Conservation (phyloP, 2,329 filamentous ascomycete species). For the Trichoderma asperellum region DNA sequence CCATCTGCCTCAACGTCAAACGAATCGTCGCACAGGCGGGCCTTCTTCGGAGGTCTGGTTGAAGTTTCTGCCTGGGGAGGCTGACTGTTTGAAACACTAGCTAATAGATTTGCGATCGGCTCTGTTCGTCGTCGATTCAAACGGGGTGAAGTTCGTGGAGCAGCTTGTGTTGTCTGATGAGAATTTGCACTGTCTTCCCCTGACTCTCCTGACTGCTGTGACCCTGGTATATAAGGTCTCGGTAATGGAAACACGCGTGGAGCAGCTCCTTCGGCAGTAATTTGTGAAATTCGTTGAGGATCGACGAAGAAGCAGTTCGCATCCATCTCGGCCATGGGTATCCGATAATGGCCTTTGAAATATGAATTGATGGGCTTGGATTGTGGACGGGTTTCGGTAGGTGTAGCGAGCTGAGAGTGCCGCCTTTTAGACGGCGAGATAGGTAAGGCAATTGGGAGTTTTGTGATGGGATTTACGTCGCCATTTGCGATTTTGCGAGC, state of each 20-base stretch:
- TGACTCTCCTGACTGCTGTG: slow-evolving; percentile 32
- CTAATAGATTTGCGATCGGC: slow-evolving; percentile 52
- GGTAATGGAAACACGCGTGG: slow-evolving; percentile 63
- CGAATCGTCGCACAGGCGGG: slow-evolving; percentile 55
- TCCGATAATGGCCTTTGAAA: slow-evolving; percentile 55
- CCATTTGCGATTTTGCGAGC: slow-evolving; percentile 77
- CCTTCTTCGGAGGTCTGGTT: slow-evolving; percentile 58
- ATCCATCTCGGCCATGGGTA: slow-evolving; percentile 66
- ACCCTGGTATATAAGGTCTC: slow-evolving; percentile 57
- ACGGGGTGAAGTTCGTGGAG: slow-evolving; percentile 44
- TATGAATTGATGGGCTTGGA: slow-evolving; percentile 59
- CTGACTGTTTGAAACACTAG: slow-evolving; percentile 33
- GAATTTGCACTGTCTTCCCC: slow-evolving; percentile 24
- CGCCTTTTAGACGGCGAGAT: slow-evolving; percentile 49
- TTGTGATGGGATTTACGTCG: slow-evolving; percentile 88
- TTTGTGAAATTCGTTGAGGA: slow-evolving; percentile 50
- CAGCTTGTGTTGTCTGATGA: slow-evolving; percentile 28
- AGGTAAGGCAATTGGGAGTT: slow-evolving; percentile 60
- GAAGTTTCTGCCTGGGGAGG: slow-evolving; percentile 33
- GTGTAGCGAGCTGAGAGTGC: slow-evolving; percentile 44
- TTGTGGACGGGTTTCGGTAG: slow-evolving; percentile 35
- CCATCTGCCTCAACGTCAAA: slow-evolving; percentile 39
- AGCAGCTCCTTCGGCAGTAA: slow-evolving; percentile 54
- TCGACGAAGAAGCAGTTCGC: slow-evolving; percentile 63
- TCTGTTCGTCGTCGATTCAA: slow-evolving; percentile 57